phyloP scores from a whole-genome alignment of 2,329 filamentous ascomycete genomes.

The Xylaria arbuscula region DNA sequence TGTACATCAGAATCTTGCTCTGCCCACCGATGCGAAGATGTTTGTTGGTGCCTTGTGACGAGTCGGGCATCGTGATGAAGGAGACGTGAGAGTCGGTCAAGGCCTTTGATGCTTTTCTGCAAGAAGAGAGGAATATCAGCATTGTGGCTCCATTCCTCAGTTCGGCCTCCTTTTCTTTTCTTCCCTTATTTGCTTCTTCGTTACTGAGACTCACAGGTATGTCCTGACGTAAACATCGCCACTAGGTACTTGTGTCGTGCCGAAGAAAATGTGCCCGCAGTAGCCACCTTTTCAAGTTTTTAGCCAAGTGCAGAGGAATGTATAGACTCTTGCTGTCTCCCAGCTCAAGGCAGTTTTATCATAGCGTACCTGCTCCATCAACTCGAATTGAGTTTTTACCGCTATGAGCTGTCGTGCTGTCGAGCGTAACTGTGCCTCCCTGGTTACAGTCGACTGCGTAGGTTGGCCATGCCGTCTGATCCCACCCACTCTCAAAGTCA shows the following conservation, averaged over 20 bases:
- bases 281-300: slow-evolving; percentile 54
- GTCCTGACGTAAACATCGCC: slow-evolving; percentile 68
- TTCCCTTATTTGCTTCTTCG: slow-evolving; percentile 27
- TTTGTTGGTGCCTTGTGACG: slow-evolving; percentile 65
- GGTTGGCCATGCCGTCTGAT: slow-evolving; percentile 66
- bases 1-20: slow-evolving; percentile 71
- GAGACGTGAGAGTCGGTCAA: slow-evolving; percentile 69
- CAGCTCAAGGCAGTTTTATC: too few relatives aligned
- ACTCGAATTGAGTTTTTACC: slow-evolving; percentile 67
- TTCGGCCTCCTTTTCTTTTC: background rate
- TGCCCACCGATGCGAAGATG: slow-evolving; percentile 72
- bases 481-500: slow-evolving; percentile 69
- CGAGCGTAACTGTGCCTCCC: slow-evolving; percentile 66
- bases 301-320: too few relatives aligned
- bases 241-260: slow-evolving; percentile 65
- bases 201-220: slow-evolving; percentile 61
- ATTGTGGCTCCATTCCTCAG: background rate
- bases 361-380: slow-evolving; percentile 54
- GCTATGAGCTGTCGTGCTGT: slow-evolving; percentile 66
- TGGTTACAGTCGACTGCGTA: slow-evolving; percentile 71
- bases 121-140: slow-evolving; percentile 32
- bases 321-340: too few relatives aligned
- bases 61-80: slow-evolving; percentile 73
- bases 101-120: slow-evolving; percentile 65
- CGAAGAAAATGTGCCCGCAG: slow-evolving; percentile 71